phyloP scores from a whole-genome alignment of 345 rosid genomes.

The Acer yangbiense region DNA sequence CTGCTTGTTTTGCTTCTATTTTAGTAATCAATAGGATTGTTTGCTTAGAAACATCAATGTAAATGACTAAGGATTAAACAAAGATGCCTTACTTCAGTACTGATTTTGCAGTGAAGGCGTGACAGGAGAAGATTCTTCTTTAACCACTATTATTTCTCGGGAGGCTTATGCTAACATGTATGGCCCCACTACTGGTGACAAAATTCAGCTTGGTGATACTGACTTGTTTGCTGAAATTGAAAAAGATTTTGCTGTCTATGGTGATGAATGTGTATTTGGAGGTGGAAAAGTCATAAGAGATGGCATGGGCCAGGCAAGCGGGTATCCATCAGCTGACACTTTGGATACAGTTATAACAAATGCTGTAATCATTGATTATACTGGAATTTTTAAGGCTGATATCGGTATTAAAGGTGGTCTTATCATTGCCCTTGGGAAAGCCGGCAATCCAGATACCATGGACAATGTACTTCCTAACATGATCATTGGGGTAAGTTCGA shows the following conservation, averaged over 20 bases:
- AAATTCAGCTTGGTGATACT: conserved; percentile 82
- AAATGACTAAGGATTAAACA: background rate
- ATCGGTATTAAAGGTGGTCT: conserved; percentile 75
- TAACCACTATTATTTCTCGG: conserved; percentile 49
- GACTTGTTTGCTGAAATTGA: conserved; percentile 88
- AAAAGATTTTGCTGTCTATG: conserved; percentile 71
- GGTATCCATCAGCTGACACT: conserved; percentile 44
- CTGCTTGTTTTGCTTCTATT: conserved; percentile 16
- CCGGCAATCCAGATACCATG: conserved; percentile 93
- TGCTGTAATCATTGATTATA: conserved; percentile 80
- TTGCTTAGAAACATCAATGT: conserved; percentile 11
- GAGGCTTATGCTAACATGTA: conserved; percentile 89
- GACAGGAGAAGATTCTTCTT: conserved; percentile 56
- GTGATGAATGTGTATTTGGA: conserved; percentile 97
- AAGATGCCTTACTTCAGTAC: conserved; percentile 16
- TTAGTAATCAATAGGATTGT: conserved; percentile 3
- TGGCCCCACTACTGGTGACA: conserved; percentile 97
- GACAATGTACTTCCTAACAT: conserved; percentile 52
- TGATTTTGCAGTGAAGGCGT: conserved; percentile 72
- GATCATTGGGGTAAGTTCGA: conserved; percentile 77
- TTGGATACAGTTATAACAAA: conserved; percentile 87
- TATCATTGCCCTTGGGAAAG: conserved; percentile 75
- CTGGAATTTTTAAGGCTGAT: conserved; percentile 89
- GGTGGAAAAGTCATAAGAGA: conserved; percentile 99
- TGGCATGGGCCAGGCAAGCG: conserved; percentile 92